Evolutionary conservation across 75 land plant species (phyloP).

Genomic region (Adiantum capillusveneris): DNA sequence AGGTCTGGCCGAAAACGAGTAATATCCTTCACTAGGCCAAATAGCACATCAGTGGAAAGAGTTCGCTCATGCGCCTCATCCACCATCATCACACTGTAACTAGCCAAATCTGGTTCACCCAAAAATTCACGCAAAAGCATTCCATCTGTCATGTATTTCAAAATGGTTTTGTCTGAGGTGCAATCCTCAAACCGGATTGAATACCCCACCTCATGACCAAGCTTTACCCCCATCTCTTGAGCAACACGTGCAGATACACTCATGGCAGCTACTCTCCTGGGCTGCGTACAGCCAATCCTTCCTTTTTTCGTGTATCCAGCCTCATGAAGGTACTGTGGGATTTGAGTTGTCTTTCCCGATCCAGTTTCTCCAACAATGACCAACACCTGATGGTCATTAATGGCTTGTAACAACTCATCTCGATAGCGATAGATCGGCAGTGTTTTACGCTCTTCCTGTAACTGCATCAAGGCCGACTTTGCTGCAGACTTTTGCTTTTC

Average conservation of each 20-base stretch:
- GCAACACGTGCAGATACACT: slow-evolving; percentile 98
- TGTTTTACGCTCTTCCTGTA: slow-evolving; percentile 84
- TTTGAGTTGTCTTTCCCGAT: slow-evolving; percentile 99
- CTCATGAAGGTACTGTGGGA: slow-evolving; percentile 97
- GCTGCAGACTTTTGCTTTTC: slow-evolving; percentile 27
- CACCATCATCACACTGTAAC: slow-evolving; percentile 98
- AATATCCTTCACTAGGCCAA: slow-evolving; percentile 59
- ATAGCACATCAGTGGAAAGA: slow-evolving; percentile 9
- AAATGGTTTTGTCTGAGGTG: slow-evolving; percentile 79
- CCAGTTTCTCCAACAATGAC: slow-evolving; percentile 99
- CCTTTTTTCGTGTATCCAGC: slow-evolving; percentile 94
- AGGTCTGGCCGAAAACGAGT: slow-evolving; percentile 79
- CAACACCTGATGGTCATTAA: slow-evolving; percentile 89
- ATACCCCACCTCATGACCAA: slow-evolving; percentile 98
- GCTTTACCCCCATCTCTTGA: slow-evolving; percentile 97
- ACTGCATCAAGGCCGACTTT: slow-evolving; percentile 47
- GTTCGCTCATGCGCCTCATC: slow-evolving; percentile 55
- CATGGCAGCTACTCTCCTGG: slow-evolving; percentile 98
- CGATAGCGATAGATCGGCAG: slow-evolving; percentile 80
- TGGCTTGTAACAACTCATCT: slow-evolving; percentile 68
- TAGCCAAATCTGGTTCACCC: slow-evolving; percentile 86
- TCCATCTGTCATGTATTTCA: slow-evolving; percentile 99
- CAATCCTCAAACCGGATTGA: slow-evolving; percentile 99
- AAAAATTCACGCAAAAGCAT: slow-evolving; percentile 90
- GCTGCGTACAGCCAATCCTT: slow-evolving; percentile 98